Conservation (phyloP, 352 stramenopile genomes). For the Elongisporangium senticosum region DNA sequence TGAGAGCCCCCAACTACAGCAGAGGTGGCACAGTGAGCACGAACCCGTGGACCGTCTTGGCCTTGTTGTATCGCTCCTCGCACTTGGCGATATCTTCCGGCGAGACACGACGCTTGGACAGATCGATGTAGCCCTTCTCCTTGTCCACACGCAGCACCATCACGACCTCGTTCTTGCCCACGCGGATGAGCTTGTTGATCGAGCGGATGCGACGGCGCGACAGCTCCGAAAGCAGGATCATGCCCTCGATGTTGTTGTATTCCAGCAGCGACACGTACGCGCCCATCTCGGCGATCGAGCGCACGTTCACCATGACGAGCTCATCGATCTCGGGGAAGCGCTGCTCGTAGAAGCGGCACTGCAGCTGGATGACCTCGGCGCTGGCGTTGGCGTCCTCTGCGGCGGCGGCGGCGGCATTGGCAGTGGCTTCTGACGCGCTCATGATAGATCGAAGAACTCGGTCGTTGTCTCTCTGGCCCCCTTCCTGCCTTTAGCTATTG, state of each 20-base stretch:
- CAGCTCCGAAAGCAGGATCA: conserved; percentile 99
- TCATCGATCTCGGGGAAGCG: conserved; percentile 97
- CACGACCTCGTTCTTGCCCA: conserved; percentile 99
- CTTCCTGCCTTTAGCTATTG: not conserved
- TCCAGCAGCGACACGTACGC: conserved; percentile 99
- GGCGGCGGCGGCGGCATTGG: conserved; percentile 11
- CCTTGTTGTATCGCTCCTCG: conserved; percentile 99
- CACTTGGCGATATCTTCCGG: conserved; percentile 99
- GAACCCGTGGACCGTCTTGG: conserved; percentile 98
- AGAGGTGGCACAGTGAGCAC: conserved; percentile 76
- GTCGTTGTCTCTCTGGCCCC: not conserved
- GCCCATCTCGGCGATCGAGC: conserved; percentile 99
- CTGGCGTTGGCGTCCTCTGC: conserved; percentile 41
- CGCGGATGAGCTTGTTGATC: conserved; percentile 99
- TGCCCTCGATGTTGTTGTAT: conserved; percentile 99
- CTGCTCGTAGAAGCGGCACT: conserved; percentile 91
- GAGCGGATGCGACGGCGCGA: conserved; percentile 97
- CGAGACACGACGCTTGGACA: conserved; percentile 98
- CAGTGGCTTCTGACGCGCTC: conserved; percentile 1
- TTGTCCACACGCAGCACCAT: conserved; percentile 99
- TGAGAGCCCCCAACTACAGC: conserved; percentile 1
- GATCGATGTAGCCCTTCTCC: conserved; percentile 99
- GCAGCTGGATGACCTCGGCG: conserved; percentile 70
- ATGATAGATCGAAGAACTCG: not conserved
- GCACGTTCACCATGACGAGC: conserved; percentile 95